Base-by-base conservation (phyloP, 1,139 yeast species). In the Scheffersomyces segobiensis region DNA sequence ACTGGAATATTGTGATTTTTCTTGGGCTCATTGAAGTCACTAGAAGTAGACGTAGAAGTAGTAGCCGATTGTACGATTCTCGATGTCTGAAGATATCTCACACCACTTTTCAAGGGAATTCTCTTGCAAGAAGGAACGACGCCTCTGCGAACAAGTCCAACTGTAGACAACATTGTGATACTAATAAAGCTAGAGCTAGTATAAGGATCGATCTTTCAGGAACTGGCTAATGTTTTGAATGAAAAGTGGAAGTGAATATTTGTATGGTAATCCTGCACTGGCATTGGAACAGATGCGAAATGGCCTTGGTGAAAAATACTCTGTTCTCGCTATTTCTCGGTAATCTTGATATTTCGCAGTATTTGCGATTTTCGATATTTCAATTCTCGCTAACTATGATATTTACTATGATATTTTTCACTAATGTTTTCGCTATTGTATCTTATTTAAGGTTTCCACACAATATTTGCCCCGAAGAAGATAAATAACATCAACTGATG, bases 1-100 rank as follows among this genome's bases (percentile, higher is more conserved):
- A 88, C 82, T 46, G 84, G 86, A 3, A 62, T 63, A 3, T 12
- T 51, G 55, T 60, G 60, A 49, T 55, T 53, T 19, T 50, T 14
- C 12, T 46, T 52, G 24, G 52, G 19, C 8, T 21, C 48, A 42
- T 48, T 49, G n/a, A n/a, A 18, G 22, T n/a, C 55, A 6, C 17
- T 32, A 10, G 42, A 32, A 32, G 42, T 32, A 32, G 17, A 12
- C 17, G 42, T 32, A 32, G 42, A 32, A 32, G 42, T 32, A 32
- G 42, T 10, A 32, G 42, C 42, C 42, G 42, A 32, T 32, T 32
- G 42, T 32, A 32, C 42, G 42, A 32, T 32, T 32, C 42, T 32
- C 7, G 42, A 32, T 14, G 42, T 32, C 12, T 32, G 42, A 32
- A 32, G 42, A 32, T 10, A 7, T 12, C 42, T 32, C 42, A 32